These are phyloP conservation scores for Cytospora schulzeri DNA, from an alignment of 2,329 filamentous ascomycete species.

Conservation along the genomic window DNA sequence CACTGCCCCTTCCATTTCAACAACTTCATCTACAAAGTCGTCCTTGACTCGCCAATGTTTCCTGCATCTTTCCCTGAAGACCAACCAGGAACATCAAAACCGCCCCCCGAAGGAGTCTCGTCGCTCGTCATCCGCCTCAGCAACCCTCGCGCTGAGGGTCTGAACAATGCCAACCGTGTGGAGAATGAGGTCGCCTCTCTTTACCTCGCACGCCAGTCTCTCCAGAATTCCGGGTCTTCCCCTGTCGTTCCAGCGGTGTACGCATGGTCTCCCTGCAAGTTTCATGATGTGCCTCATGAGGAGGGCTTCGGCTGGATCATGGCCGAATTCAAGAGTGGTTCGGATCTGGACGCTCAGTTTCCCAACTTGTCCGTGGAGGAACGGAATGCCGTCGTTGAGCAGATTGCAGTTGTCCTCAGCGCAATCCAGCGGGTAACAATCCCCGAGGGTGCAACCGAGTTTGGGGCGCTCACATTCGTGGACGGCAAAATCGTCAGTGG, in stretches of 20 bases:
- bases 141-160: conserved; percentile 30
- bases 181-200: conserved; percentile 35
- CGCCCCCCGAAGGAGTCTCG: conserved; percentile 25
- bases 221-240: not conserved
- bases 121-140: conserved; percentile 32
- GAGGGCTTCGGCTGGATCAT: conserved; percentile 32
- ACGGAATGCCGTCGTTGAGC: conserved; percentile 26
- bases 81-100: conserved; percentile 24
- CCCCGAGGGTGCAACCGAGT: conserved; percentile 25
- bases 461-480: conserved; percentile 32
- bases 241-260: conserved; percentile 33
- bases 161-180: conserved; percentile 34
- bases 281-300: not conserved
- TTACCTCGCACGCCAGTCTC: conserved; percentile 29
- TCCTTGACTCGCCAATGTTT: conserved; percentile 25
- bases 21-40: conserved; percentile 34
- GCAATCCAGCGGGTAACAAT: conserved; percentile 29
- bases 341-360: conserved; percentile 30
- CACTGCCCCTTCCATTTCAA: conserved; percentile 31
- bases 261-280: conserved; percentile 26
- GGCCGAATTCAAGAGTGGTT: conserved; percentile 33
- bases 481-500: conserved; percentile 27
- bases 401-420: conserved; percentile 31
- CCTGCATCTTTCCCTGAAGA: conserved; percentile 25
- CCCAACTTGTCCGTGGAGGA: conserved; percentile 17